phyloP scores from a whole-genome alignment of 2,329 filamentous ascomycete species.

The Clarireedia paspali region DNA sequence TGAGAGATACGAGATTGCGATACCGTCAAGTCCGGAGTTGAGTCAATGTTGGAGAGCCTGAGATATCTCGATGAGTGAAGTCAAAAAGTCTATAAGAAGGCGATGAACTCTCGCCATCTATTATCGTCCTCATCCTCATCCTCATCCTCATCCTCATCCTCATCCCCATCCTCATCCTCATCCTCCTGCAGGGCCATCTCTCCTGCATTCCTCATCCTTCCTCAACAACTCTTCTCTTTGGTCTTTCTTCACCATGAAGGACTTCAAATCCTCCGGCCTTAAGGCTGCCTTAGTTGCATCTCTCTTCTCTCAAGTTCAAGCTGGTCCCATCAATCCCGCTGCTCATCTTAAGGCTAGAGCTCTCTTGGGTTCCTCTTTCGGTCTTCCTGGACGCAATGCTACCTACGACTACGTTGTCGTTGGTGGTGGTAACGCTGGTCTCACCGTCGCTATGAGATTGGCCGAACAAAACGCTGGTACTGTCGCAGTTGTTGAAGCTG shows the following conservation, averaged over 20 bases:
- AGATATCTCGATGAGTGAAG: background rate
- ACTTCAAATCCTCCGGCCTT: background rate
- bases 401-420: conserved; percentile 12
- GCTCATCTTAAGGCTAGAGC: conserved; percentile 4
- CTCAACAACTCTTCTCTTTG: background rate
- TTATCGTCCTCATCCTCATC: background rate
- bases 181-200: background rate
- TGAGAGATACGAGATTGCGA: background rate
- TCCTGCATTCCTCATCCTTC: background rate
- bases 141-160: background rate
- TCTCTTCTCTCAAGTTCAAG: conserved; percentile 3
- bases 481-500: conserved; percentile 11
- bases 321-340: background rate
- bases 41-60: background rate
- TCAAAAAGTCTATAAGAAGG: conserved; percentile 5
- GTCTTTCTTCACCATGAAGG: conserved; percentile 4
- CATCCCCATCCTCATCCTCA: background rate
- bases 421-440: conserved; percentile 11
- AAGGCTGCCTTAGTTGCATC: conserved; percentile 2
- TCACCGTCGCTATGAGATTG: conserved; percentile 6
- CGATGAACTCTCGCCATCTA: background rate
- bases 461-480: background rate
- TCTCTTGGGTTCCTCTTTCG: conserved; percentile 7
- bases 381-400: conserved; percentile 6
- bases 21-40: background rate